Base-by-base conservation (phyloP, 1,284 basidiomycete genomes). In the Fomitopsis betulina region DNA sequence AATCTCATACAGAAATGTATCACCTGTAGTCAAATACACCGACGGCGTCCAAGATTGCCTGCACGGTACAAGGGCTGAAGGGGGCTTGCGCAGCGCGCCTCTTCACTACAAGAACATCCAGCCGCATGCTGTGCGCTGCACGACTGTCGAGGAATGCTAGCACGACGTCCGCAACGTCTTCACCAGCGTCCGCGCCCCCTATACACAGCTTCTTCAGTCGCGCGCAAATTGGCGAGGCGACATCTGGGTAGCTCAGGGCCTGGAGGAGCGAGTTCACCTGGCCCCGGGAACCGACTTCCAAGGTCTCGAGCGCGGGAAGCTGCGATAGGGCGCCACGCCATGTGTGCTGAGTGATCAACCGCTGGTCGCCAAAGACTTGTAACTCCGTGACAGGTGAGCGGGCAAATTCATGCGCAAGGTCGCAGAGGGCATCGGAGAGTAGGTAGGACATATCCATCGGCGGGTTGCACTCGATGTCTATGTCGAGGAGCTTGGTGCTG, bases 261-360 rank as follows among this genome's bases (percentile, higher is more conserved):
- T 45, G 27, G 30, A 58, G 45, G 5, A 58, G 17, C 15, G 27
- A 7, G 30, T 45, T 33, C 0, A 39, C 52, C 19, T 37, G 25
- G 15, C 56, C 56, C 9, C 56, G 56, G 3, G 52, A 58, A 19
- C 56, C 56, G 19, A 58, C 47, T n/a, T 54, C 52, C 32, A 58
- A 39, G 3, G 25, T 17, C 43, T 53, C 40, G 13, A 58, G 32
- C 6, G 12, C 21, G 21, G 56, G 52, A 7, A 58, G 40, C 15
- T 25, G 40, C 13, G 42, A 27, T 1, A 58, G 42, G 21, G 51
- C 38, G 2, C 4, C 51, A 15, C 42, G 56, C 56, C 56, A 58
- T 5, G 32, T 13, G 2, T 35, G 19, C 19, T 47, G 25, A 17
- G 10, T 27, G 15, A 58, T 38, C 19, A 58, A 21, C 12, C 35